Conservation (phyloP, 495 filamentous ascomycete species). For the Penicillium bialowiezense region DNA sequence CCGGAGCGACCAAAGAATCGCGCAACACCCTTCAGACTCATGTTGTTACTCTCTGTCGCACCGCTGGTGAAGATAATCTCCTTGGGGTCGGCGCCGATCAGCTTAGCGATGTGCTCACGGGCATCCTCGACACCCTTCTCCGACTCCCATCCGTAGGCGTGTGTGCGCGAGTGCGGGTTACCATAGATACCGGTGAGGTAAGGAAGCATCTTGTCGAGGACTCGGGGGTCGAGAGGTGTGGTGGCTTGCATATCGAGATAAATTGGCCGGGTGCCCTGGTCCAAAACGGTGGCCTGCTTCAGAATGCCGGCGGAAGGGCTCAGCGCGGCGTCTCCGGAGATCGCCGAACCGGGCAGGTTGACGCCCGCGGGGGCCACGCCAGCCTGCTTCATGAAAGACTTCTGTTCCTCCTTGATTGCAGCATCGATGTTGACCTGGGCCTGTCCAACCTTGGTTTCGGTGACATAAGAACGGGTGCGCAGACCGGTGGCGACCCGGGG, state of each 20-base stretch:
- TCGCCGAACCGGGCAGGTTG: constrained; percentile 54
- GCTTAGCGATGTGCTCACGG: constrained; percentile 72
- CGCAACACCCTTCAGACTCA: constrained; percentile 98
- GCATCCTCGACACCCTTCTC: constrained; percentile 90
- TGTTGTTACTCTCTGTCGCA: constrained; percentile 98
- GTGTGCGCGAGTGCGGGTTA: constrained; percentile 95
- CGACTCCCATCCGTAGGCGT: constrained; percentile 98
- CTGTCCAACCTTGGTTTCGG: constrained; percentile 73
- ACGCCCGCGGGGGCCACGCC: constrained; percentile 54
- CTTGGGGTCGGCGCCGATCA: constrained; percentile 93
- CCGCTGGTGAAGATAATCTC: constrained; percentile 99
- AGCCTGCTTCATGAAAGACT: constrained; percentile 70
- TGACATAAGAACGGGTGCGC: constrained; percentile 66
- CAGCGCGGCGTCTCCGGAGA: constrained; percentile 65
- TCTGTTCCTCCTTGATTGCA: constrained; percentile 78
- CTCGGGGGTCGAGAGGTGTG: constrained; percentile 91
- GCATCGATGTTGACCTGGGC: constrained; percentile 82
- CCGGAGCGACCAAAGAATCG: constrained; percentile 87
- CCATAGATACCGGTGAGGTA: constrained; percentile 92
- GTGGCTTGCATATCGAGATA: constrained; percentile 99
- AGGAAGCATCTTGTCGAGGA: constrained; percentile 95
- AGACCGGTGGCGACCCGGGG: constrained; percentile 39
- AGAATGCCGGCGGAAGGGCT: constrained; percentile 84
- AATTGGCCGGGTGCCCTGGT: constrained; percentile 89
- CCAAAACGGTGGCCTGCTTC: constrained; percentile 90